Evolutionary conservation across 2,329 filamentous ascomycete species (phyloP).

Genomic region (Verticillium nonalfalfae): DNA sequence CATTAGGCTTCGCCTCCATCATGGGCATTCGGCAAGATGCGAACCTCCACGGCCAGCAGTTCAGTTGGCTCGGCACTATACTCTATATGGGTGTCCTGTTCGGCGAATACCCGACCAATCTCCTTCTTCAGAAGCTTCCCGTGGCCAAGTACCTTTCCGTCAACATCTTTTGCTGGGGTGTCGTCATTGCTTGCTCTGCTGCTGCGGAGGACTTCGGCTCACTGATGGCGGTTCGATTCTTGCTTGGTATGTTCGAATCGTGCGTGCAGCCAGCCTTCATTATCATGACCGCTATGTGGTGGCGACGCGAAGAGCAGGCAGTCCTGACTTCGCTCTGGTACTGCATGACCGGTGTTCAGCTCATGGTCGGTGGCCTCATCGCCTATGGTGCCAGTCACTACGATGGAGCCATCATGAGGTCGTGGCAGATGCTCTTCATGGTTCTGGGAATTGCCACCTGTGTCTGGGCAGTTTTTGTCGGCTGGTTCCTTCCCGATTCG

Average conservation of each 20-base stretch:
- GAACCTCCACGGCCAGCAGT: constrained; percentile 29
- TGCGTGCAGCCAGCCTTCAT: constrained; percentile 38
- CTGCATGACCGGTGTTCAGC: constrained; percentile 27
- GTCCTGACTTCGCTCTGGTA: constrained; percentile 16
- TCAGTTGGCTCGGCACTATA: constrained; percentile 27
- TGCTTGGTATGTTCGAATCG: constrained; percentile 39
- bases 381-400: constrained; percentile 28
- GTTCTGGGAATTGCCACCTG: constrained; percentile 29
- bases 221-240: constrained; percentile 31
- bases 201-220: constrained; percentile 23
- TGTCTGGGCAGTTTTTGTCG: constrained; percentile 25
- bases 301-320: constrained; percentile 30
- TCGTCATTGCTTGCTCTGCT: constrained; percentile 3
- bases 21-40: constrained; percentile 18
- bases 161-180: constrained; percentile 36
- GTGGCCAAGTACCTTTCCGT: constrained; percentile 27
- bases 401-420: constrained; percentile 18
- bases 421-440: constrained; percentile 36
- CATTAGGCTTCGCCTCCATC: constrained; percentile 18
- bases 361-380: constrained; percentile 31
- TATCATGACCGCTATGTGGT: constrained; percentile 24
- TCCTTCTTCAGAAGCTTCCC: constrained; percentile 29
- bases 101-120: constrained; percentile 31
- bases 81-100: constrained; percentile 33
- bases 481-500: constrained; percentile 39